Conservation (phyloP, 352 stramenopile species). For the Phytophthora sojae region DNA sequence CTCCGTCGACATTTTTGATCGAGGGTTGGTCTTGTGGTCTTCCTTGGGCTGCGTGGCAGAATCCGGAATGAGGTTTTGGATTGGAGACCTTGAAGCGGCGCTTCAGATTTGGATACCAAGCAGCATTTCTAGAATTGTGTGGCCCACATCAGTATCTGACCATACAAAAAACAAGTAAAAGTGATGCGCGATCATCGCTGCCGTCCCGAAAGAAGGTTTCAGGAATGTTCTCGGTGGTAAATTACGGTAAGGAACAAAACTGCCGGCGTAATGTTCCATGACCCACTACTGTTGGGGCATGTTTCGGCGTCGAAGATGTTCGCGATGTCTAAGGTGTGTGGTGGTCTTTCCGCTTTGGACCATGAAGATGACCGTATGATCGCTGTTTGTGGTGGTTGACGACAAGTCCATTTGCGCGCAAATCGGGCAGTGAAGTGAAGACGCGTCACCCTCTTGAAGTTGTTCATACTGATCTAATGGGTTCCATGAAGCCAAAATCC, state of each 20-base stretch:
- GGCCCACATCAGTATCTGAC: background rate
- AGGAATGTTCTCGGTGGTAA: no score
- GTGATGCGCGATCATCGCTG: background rate
- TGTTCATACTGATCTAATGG: slow-evolving; percentile 31
- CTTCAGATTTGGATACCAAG: background rate
- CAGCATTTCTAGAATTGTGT: background rate
- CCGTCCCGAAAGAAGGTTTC: no score
- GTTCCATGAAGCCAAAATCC: slow-evolving; percentile 25
- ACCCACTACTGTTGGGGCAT: no score
- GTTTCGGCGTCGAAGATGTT: background rate
- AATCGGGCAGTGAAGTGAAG: slow-evolving; percentile 25
- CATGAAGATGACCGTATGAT: background rate
- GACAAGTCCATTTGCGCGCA: slow-evolving; percentile 8
- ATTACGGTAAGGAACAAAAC: no score
- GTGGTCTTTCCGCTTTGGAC: background rate
- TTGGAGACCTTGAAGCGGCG: background rate
- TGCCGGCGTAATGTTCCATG: no score
- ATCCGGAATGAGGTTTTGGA: background rate
- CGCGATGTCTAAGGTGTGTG: background rate
- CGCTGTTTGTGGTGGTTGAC: slow-evolving; percentile 23
- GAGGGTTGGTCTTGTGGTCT: background rate
- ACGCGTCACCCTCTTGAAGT: slow-evolving; percentile 6
- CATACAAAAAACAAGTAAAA: background rate
- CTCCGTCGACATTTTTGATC: slow-evolving; percentile 17
- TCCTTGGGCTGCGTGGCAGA: background rate